A percentile compares a stretch with the other conserved stretches of the same genome.
Evolutionary conservation across 352 stramenopile genomes (phyloP).

Genomic region (Aphanomyces astaci): DNA sequence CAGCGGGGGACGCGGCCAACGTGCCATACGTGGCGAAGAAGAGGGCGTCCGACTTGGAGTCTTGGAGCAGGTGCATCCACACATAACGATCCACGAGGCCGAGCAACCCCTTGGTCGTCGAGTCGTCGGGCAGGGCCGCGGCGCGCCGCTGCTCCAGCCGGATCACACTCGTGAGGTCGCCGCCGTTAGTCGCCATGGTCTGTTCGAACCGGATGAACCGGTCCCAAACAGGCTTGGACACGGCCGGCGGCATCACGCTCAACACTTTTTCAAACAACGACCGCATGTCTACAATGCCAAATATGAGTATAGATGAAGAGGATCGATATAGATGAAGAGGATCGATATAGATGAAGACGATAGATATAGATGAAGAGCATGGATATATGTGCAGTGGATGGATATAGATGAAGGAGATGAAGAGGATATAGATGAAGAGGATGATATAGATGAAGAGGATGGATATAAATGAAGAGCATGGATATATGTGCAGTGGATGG

Average conservation of each 20-base stretch:
- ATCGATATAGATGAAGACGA: no score
- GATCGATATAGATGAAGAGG: no score
- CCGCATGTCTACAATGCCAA: slow-evolving; percentile 83
- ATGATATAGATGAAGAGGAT: no score
- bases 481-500: no score
- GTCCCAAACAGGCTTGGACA: slow-evolving; percentile 78
- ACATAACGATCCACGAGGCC: slow-evolving; percentile 74
- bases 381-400: no score
- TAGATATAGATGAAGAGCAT: no score
- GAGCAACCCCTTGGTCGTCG: slow-evolving; percentile 72
- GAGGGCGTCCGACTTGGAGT: slow-evolving; percentile 37
- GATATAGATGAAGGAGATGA: no score
- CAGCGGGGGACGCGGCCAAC: neutral
- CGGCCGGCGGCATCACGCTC: slow-evolving; percentile 71
- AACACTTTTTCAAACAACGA: slow-evolving; percentile 85
- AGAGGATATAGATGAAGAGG: no score
- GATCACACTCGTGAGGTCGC: slow-evolving; percentile 70
- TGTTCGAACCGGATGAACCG: slow-evolving; percentile 83
- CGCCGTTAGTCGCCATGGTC: slow-evolving; percentile 76
- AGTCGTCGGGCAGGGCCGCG: slow-evolving; percentile 34
- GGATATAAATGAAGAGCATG: no score
- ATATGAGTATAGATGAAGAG: no score
- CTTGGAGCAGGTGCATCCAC: slow-evolving; percentile 50
- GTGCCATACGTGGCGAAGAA: slow-evolving; percentile 71
- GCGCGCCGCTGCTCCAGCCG: slow-evolving; percentile 75